Evolutionary conservation across 2,329 filamentous ascomycete genomes (phyloP).

Genomic region (Colletotrichum coccodes): DNA sequence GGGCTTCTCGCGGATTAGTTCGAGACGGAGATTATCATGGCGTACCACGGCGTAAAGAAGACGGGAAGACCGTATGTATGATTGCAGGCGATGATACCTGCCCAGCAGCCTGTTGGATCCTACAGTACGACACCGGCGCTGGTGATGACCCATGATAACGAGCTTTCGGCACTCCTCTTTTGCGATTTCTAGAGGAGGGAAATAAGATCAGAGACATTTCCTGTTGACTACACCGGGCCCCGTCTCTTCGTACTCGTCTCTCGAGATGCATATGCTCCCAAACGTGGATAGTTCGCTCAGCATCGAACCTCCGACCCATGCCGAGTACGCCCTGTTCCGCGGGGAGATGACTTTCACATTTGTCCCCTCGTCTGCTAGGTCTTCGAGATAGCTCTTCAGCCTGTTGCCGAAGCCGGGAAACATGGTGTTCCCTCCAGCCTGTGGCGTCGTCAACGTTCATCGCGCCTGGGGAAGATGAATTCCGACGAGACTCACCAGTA

Average conservation of each 20-base stretch:
- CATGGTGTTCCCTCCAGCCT: constrained; percentile 12
- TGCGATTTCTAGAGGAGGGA: background rate
- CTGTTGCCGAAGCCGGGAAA: background rate
- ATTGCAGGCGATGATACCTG: constrained; percentile 16
- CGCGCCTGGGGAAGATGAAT: background rate
- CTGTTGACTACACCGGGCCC: constrained; percentile 1
- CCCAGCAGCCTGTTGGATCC: constrained; percentile 29
- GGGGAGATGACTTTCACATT: background rate
- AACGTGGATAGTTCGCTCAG: constrained; percentile 8
- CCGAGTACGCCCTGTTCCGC: background rate
- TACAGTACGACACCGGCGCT: constrained; percentile 31
- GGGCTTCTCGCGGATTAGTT: background rate
- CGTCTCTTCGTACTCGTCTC: constrained; percentile 9
- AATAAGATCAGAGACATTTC: background rate
- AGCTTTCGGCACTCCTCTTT: background rate
- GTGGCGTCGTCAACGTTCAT: background rate
- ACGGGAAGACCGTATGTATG: background rate
- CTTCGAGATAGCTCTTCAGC: background rate
- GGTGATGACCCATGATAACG: constrained; percentile 18
- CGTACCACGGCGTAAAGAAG: background rate
- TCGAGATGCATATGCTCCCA: background rate
- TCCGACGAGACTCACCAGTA: background rate
- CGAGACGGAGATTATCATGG: background rate
- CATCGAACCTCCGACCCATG: constrained; percentile 8
- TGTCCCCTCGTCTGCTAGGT: background rate